Evolutionary conservation across 2,329 filamentous ascomycete species (phyloP).

Genomic region (Aspergillus sp.): DNA sequence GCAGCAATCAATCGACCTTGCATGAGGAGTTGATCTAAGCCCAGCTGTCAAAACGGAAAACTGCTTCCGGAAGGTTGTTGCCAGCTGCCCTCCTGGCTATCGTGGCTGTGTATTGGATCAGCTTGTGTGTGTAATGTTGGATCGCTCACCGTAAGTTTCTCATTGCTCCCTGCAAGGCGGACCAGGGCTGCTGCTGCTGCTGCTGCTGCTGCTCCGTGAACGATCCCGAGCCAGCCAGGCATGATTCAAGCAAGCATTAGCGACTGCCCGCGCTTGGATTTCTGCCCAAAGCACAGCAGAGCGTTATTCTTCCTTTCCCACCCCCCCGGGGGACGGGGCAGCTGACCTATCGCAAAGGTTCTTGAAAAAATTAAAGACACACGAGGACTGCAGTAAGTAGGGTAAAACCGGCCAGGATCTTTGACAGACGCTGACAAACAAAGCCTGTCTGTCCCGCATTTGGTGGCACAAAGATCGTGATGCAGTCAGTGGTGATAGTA

Average conservation of each 20-base stretch:
- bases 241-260: constrained; percentile 17
- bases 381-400: constrained; percentile 17
- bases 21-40: constrained; percentile 12
- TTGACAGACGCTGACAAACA: constrained; percentile 18
- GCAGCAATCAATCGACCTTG: constrained; percentile 17
- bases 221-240: constrained; percentile 8
- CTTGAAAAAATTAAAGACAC: constrained; percentile 18
- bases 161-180: constrained; percentile 21
- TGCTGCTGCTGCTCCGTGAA: neutral
- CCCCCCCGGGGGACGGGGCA: neutral
- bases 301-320: neutral
- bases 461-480: neutral
- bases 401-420: constrained; percentile 16
- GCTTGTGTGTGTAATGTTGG: constrained; percentile 9
- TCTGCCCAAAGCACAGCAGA: constrained; percentile 26
- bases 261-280: constrained; percentile 20
- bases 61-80: constrained; percentile 14
- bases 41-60: constrained; percentile 14
- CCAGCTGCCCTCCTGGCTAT: constrained; percentile 9
- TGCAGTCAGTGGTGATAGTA: constrained; percentile 13
- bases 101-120: constrained; percentile 22
- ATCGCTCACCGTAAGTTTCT: constrained; percentile 26
- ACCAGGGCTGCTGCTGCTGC: constrained; percentile 16
- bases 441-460: constrained; percentile 13
- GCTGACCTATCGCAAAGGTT: constrained; percentile 14